Evolutionary conservation across 1,284 basidiomycete species (phyloP), one percentile per base, ranked within the genome.

Genomic region (Thelephora terrestris): DNA sequence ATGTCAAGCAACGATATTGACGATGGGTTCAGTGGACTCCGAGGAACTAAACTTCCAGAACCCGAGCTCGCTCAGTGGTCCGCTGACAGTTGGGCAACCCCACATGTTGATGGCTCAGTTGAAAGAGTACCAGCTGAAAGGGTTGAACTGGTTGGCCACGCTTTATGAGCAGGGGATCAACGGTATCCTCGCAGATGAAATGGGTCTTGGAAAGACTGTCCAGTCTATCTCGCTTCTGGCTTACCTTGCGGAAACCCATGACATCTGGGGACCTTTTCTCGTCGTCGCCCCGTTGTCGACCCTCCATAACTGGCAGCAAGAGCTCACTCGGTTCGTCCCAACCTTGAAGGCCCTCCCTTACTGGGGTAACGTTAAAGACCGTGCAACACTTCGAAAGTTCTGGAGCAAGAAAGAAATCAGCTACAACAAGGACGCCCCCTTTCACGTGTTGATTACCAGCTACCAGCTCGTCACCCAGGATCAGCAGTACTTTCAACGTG

Each of bases 1-100:
- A 43, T 51, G 20, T 47, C 24, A 38, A 25, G 7, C 44, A 27
- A 14, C 42, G 21, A 54, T 47, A 34, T 52, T 16, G 48, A 24
- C 42, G 43, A 39, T 39, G 21, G 20, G 47, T 50, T 4, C 57
- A 92, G 90, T 94, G 58, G 91, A 95, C 63, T 89, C 88, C 36
- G 95, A 99, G 61, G 95, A 99, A 64, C 81, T 99, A 49, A 98
- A 99, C 69, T 99, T 99, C 81, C 91, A 98, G 69, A 99, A 99
- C 62, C 96, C 96, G 2, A 91, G 91, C 3, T 91, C 92, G n/a
- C 72, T 96, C 58, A 87, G 78, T 48, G 92, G 91, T 34, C 82
- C 85, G 29, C 70, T 95, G 60, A 88, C 85, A 4, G 85, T 96
- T 56, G 79, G 80, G 27, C 96, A 99, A 64, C 96, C 96, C 18